Evolutionary conservation across 2,329 filamentous ascomycete species (phyloP), one percentile per base, ranked within the genome.

Genomic region (Camillea tinctor): DNA sequence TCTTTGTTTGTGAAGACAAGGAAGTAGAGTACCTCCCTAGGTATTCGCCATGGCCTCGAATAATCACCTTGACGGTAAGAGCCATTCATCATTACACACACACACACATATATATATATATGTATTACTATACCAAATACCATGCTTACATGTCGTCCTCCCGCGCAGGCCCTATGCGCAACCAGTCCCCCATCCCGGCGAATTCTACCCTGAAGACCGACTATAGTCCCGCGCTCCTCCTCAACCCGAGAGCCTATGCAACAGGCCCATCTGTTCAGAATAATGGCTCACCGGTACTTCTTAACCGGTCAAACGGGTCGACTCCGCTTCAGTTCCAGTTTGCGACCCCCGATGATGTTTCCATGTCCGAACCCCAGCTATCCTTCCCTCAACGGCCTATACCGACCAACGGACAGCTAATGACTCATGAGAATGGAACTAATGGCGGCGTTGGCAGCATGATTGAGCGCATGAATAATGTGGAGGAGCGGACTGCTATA

Each of bases 381-480:
- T 26, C 24, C 20, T 23, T 19, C 36, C 51, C 51, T 24, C 51
- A 50, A 13, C 44, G 23, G 19, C 61, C 55, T 40, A 54, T 36
- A 53, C 44, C 58, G 52, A 52, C 62, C 15, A 64, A 60, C 54
- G 64, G 59, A 21, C 60, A 66, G 19, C 21, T 54, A 11, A 19
- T 49, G 17, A 55, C 62, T 17, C 64, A 65, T 22, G 53, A 66
- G 2, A 44, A 44, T 44, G 36, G 36, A 15, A 7, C 13, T 22
- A 74, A 71, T 55, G 84, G 85, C 23, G 84, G 85, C 23, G 81
- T 86, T 66, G 80, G 82, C 9, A 76, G 77, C 58, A 85, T 93
- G 77, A 85, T 96, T 52, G 91, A 96, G 73, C 84, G 86, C 30
- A 81, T 93, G 72, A 91, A 93, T 72, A 88, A 89, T 65, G 84